phyloP scores from a whole-genome alignment of 805 yeast genomes.

The Ogataea naganishii region DNA sequence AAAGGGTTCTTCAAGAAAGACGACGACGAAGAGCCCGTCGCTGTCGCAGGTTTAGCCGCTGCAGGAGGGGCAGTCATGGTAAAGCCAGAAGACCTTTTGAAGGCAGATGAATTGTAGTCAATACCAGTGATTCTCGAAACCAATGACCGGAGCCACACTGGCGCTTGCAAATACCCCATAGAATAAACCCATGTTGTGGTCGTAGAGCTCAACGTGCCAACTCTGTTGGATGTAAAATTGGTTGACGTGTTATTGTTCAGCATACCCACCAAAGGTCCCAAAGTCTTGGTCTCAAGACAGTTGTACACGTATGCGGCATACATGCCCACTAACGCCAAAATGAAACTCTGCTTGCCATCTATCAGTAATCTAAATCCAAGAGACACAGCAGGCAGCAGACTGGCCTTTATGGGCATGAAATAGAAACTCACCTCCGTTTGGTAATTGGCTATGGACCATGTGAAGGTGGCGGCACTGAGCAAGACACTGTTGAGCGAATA shows the following conservation, averaged over 20 bases:
- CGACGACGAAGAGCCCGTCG: slow-evolving; percentile 8
- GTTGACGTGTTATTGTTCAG: slow-evolving; percentile 12
- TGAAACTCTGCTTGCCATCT: slow-evolving; percentile 31
- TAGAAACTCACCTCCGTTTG: slow-evolving; percentile 45
- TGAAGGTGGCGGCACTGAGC: slow-evolving; percentile 45
- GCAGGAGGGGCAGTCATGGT: no score
- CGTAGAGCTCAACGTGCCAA: slow-evolving; percentile 19
- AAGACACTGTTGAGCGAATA: slow-evolving; percentile 29
- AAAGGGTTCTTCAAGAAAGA: slow-evolving; percentile 9
- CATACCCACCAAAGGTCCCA: slow-evolving; percentile 35
- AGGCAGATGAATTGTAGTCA: slow-evolving; percentile 20
- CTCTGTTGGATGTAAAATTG: slow-evolving; percentile 17
- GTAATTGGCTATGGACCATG: slow-evolving; percentile 54
- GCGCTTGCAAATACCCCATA: slow-evolving; percentile 51
- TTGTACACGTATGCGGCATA: slow-evolving; percentile 50
- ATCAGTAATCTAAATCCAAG: slow-evolving; percentile 35
- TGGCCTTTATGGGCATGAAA: slow-evolving; percentile 44
- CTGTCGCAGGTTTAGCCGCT: no score
- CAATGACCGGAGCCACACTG: slow-evolving; percentile 30
- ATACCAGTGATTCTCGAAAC: slow-evolving; percentile 22
- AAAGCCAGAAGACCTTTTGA: slow-evolving; percentile 16
- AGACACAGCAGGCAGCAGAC: slow-evolving; percentile 39
- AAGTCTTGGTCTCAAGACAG: slow-evolving; percentile 52
- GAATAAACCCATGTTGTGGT: slow-evolving; percentile 31
- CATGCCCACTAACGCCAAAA: slow-evolving; percentile 40